Evolutionary conservation across 306 rosid genomes (phyloP).

Genomic region (Abrus pulchellus): DNA sequence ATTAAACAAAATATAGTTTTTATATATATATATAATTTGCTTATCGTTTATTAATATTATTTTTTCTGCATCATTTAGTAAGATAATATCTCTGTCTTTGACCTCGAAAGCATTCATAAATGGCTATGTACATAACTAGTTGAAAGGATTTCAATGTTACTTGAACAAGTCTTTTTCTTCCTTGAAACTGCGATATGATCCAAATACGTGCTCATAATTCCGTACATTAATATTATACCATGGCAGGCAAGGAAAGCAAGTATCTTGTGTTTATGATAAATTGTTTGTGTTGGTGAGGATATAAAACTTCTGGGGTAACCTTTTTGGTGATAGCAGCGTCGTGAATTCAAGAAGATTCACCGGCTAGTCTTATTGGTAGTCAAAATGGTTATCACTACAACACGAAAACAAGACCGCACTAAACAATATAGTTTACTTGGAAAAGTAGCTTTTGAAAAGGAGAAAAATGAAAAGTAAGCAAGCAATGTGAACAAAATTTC

Average conservation of each 20-base stretch:
- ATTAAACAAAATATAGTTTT: too few relatives aligned
- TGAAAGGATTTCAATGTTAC: neutral
- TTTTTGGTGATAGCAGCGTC: constrained; percentile 32
- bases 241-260: constrained; percentile 26
- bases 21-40: too few relatives aligned
- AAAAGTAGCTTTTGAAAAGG: constrained; percentile 35
- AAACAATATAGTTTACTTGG: constrained; percentile 12
- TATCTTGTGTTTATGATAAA: constrained; percentile 7
- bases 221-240: neutral
- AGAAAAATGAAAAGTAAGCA: constrained; percentile 10
- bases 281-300: constrained; percentile 24
- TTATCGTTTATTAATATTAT: too few relatives aligned
- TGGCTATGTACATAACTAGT: neutral
- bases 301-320: constrained; percentile 26
- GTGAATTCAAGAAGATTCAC: constrained; percentile 23
- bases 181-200: neutral
- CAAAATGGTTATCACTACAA: constrained; percentile 39
- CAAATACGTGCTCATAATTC: too few relatives aligned
- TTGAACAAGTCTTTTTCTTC: neutral
- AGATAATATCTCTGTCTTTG: neutral
- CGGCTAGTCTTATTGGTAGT: constrained; percentile 35
- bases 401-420: constrained; percentile 51
- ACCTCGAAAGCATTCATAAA: neutral
- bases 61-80: neutral
- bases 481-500: constrained; percentile 21